These are phyloP conservation scores for Ligustrum vulgare DNA, from an alignment of 257 asterid species.

Conservation along the genomic window DNA sequence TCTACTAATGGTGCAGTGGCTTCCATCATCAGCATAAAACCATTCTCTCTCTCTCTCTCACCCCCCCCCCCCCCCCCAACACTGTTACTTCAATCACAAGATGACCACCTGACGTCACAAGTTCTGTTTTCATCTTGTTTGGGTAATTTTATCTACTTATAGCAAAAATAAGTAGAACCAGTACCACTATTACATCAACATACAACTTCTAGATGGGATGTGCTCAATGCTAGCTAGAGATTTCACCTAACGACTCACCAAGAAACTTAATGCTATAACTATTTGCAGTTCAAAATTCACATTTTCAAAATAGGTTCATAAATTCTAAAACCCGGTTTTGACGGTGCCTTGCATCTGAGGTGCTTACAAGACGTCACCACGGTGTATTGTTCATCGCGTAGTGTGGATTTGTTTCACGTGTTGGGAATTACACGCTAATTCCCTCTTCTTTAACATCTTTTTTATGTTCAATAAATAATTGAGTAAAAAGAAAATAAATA, in stretches of 20 bases:
- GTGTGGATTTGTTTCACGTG: too few species aligned
- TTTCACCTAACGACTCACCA: not conserved
- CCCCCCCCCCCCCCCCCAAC: not conserved
- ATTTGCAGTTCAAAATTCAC: not conserved
- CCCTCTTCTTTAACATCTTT: too few species aligned
- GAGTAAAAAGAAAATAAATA: too few species aligned
- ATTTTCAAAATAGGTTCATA: not conserved
- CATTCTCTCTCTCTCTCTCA: not conserved
- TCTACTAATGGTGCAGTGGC: not conserved
- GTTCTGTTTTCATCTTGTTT: not conserved
- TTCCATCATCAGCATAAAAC: slow-evolving; percentile 26
- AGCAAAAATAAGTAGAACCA: not conserved
- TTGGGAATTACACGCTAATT: too few species aligned
- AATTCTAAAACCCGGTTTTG: not conserved
- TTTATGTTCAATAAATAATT: too few species aligned
- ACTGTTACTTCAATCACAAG: slow-evolving; percentile 34
- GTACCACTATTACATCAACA: not conserved
- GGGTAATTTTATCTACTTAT: slow-evolving; percentile 17
- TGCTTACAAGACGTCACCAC: too few species aligned
- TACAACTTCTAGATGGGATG: slow-evolving; percentile 9
- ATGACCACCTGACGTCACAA: slow-evolving; percentile 28
- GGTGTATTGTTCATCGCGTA: too few species aligned
- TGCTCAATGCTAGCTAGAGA: not conserved
- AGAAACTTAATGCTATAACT: not conserved
- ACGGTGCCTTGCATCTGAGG: too few species aligned